Evolutionary conservation across 345 rosid species (phyloP).

Genomic region (Noccaea caerulescens): DNA sequence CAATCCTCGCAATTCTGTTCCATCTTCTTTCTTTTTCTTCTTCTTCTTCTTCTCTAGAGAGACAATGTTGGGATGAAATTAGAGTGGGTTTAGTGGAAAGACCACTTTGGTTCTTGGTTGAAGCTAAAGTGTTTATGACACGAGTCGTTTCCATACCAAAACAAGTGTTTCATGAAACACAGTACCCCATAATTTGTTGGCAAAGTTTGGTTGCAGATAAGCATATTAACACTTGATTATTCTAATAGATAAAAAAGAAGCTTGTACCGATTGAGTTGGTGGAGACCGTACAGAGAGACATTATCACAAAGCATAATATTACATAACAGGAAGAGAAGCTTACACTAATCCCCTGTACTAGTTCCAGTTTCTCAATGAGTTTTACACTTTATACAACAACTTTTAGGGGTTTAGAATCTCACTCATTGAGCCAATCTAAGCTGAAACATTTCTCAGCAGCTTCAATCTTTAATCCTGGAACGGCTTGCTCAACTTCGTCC

Average conservation of each 20-base stretch:
- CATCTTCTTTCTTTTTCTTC: constrained; percentile 51
- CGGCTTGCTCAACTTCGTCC: constrained; percentile 54
- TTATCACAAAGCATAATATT: constrained; percentile 7
- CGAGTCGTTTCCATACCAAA: constrained; percentile 3
- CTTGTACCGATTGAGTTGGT: neutral
- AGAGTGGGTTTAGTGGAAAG: neutral
- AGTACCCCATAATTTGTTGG: neutral
- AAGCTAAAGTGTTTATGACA: neutral
- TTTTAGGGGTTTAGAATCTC: neutral
- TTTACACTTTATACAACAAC: constrained; percentile 12
- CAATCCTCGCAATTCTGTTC: constrained; percentile 52
- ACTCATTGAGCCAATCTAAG: constrained; percentile 78
- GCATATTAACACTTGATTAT: neutral
- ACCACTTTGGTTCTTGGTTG: neutral
- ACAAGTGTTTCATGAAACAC: constrained; percentile 8
- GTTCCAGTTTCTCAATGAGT: neutral
- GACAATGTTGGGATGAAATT: neutral
- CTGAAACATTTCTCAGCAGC: constrained; percentile 65
- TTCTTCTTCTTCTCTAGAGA: constrained; percentile 9
- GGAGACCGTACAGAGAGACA: constrained; percentile 1
- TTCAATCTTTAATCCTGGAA: constrained; percentile 57
- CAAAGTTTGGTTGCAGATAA: neutral
- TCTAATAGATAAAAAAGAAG: neutral
- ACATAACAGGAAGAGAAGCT: neutral
- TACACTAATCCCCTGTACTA: constrained; percentile 1